Base-by-base conservation (phyloP, 768 basidiomycete genomes). In the Mrakia frigida region DNA sequence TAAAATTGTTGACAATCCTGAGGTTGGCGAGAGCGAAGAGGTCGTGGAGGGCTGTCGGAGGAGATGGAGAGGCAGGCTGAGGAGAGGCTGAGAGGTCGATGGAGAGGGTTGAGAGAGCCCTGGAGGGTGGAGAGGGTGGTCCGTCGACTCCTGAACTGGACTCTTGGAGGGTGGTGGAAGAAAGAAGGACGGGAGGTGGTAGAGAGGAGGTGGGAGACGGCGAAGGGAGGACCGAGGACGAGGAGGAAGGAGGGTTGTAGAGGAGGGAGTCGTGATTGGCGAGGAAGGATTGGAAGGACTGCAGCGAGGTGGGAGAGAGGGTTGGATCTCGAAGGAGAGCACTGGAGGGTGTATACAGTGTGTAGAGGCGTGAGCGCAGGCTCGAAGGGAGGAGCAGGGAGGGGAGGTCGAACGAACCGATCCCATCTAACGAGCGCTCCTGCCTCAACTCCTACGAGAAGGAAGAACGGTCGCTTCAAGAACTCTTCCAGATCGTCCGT, bases 391-490 rank as follows among this genome's bases (percentile, higher is more conserved):
- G 73, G 60, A 9, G 70, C 21, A 59, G 21, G 41, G 46, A 39
- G 16, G 31, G 61, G 41, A 14, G 23, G 9, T 79, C 77, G 37
- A 59, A 74, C 80, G 50, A 71, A 83, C 86, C 80, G 80, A 74
- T 82, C 81, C 83, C 87, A 97, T 59, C 96, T 87, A 61, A 87
- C 85, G 60, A 88, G 83, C 43, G 95, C 81, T 0, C 94, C 94
- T 0, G 93, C 96, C 78, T 98, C 94, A 41, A 94, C 87, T 67
- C 85, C 87, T 63, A 97, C 84, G 33, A 98, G 87, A 82, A 98
- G 85, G 82, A 97, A 94, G 82, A 94, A 98, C 0, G 97, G 97
- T 25, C 97, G 86, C 81, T 90, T 94, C 50, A 88, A 82, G 81
- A 97, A 98, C 69, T 86, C 84, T 77, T 87, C 87, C 50, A 98